Evolutionary conservation across 225 moss, liverwort and hornwort species (phyloP).

Genomic region (Takakia lepidozioides): DNA sequence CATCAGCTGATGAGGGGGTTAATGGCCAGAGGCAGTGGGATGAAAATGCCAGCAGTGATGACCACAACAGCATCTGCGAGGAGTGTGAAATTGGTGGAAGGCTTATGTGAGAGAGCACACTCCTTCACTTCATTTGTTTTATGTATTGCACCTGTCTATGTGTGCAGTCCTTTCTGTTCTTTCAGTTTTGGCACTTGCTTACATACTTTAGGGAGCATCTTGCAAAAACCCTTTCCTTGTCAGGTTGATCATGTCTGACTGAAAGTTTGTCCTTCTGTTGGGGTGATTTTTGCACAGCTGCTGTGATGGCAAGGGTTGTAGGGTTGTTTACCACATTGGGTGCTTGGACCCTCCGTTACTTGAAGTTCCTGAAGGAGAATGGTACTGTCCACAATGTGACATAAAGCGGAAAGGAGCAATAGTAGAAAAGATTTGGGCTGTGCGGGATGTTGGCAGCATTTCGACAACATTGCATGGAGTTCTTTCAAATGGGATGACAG

Average conservation of each 20-base stretch:
- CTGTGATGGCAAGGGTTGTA: slow-evolving; percentile 85
- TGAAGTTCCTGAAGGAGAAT: slow-evolving; percentile 63
- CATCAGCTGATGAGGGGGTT: no score
- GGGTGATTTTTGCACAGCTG: slow-evolving; percentile 18
- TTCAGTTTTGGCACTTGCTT: neutral
- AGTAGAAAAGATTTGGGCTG: slow-evolving; percentile 84
- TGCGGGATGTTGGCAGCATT: slow-evolving; percentile 35
- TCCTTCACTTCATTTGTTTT: neutral
- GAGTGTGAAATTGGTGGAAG: slow-evolving; percentile 69
- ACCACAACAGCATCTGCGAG: slow-evolving; percentile 77
- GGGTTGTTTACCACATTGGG: slow-evolving; percentile 70
- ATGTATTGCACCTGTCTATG: neutral
- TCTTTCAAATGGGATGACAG: slow-evolving; percentile 5
- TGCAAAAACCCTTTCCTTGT: slow-evolving; percentile 4
- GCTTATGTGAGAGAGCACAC: slow-evolving; percentile 62
- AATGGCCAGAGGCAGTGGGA: slow-evolving; percentile 1
- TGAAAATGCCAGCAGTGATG: slow-evolving; percentile 51
- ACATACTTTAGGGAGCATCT: neutral
- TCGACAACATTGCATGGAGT: no score
- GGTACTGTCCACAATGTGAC: slow-evolving; percentile 82
- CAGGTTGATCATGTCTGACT: no score
- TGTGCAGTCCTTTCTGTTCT: neutral
- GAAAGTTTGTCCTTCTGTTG: neutral
- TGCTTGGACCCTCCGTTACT: slow-evolving; percentile 64
- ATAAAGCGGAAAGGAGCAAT: slow-evolving; percentile 33